These are phyloP conservation scores for Amesomyces nigricolor DNA, from an alignment of 2,329 filamentous ascomycete genomes.

Conservation along the genomic window DNA sequence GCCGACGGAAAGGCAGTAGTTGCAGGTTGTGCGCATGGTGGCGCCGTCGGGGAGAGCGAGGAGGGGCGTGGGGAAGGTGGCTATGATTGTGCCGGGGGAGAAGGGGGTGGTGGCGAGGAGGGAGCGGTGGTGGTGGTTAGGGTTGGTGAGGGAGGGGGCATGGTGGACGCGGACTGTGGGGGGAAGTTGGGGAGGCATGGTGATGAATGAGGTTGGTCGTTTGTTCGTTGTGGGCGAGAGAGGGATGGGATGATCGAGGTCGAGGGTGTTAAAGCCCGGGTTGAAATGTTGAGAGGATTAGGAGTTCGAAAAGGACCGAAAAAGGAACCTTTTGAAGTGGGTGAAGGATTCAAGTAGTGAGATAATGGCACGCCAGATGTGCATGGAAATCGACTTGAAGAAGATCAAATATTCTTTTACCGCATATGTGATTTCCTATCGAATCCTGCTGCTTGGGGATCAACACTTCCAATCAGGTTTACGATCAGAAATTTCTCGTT, in stretches of 20 bases:
- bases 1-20: constrained; percentile 39
- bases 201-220: background rate
- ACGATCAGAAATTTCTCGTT: too few relatives aligned
- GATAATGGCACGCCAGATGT: too few relatives aligned
- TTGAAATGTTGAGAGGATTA: too few relatives aligned
- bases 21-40: constrained; percentile 41
- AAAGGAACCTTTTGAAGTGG: background rate
- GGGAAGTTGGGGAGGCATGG: constrained; percentile 17
- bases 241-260: background rate
- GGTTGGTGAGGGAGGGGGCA: background rate
- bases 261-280: background rate
- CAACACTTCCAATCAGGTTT: too few relatives aligned
- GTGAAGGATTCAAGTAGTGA: too few relatives aligned
- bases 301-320: background rate
- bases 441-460: too few relatives aligned
- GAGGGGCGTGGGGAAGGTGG: constrained; percentile 39
- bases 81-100: constrained; percentile 42
- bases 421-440: too few relatives aligned
- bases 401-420: too few relatives aligned
- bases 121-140: constrained; percentile 31
- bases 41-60: constrained; percentile 44
- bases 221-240: background rate
- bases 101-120: constrained; percentile 41
- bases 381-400: too few relatives aligned
- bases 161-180: constrained; percentile 12